These are phyloP conservation scores for Pinus tabuliformis DNA, from an alignment of 75 land plant species.

Conservation along the genomic window DNA sequence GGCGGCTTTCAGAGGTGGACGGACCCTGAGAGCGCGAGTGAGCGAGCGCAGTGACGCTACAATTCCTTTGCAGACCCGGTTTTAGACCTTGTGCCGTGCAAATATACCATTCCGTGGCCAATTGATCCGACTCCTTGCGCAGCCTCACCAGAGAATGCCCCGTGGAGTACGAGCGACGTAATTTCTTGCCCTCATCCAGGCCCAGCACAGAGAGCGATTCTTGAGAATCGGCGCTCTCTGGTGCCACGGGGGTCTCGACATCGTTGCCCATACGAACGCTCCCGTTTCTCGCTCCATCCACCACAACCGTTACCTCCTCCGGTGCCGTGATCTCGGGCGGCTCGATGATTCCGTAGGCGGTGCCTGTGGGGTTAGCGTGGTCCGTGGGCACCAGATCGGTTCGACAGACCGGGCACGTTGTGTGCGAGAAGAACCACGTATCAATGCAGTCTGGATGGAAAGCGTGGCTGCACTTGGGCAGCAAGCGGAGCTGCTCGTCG, in stretches of 20 bases:
- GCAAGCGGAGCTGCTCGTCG: slow-evolving; percentile 24
- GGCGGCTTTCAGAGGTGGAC: neutral
- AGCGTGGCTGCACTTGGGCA: slow-evolving; percentile 23
- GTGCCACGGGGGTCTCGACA: neutral
- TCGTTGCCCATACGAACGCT: neutral
- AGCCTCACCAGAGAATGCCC: no score
- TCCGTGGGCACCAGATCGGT: neutral
- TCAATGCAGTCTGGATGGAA: slow-evolving; percentile 37
- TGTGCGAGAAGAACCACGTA: slow-evolving; percentile 25
- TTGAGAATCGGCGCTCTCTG: neutral
- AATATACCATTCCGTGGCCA: slow-evolving; percentile 3
- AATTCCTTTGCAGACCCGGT: neutral
- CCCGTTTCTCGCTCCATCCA: neutral
- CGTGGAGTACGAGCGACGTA: no score
- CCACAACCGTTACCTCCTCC: neutral
- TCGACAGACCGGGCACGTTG: slow-evolving; percentile 37
- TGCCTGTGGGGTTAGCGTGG: neutral
- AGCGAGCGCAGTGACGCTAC: neutral
- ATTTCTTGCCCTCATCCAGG: no score
- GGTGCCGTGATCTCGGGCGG: neutral
- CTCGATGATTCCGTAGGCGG: neutral
- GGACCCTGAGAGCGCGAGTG: neutral
- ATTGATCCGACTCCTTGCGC: neutral
- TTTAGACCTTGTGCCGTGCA: neutral
- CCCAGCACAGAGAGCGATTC: neutral